Conservation (phyloP, 805 yeast genomes). For the Vanderwaltozyma yarrowii region DNA sequence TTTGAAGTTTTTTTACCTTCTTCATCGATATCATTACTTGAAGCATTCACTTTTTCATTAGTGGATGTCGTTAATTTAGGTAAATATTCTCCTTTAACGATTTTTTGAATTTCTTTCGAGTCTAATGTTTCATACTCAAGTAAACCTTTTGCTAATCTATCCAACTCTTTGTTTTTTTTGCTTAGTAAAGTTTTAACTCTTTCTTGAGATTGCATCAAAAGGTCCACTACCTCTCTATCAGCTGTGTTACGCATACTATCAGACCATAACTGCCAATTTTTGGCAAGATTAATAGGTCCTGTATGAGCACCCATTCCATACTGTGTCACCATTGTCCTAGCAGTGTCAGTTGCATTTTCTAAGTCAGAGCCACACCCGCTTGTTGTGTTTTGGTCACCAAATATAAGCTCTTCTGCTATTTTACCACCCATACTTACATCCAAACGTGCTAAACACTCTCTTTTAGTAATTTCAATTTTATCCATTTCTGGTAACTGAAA, state of each 20-base stretch:
- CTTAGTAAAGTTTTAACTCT: constrained; percentile 60
- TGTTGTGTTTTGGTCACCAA: constrained; percentile 83
- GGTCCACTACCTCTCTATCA: constrained; percentile 65
- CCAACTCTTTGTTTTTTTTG: constrained; percentile 56
- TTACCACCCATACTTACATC: constrained; percentile 99
- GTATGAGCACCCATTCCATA: constrained; percentile 89
- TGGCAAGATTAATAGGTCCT: constrained; percentile 81
- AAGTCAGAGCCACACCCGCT: constrained; percentile 89
- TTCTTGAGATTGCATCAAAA: constrained; percentile 61
- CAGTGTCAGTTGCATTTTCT: constrained; percentile 76
- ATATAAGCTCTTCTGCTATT: constrained; percentile 84
- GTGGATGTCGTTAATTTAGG: background rate
- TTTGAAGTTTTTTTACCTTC: too few relatives aligned
- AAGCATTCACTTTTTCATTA: too few relatives aligned
- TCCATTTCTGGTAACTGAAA: constrained; percentile 97
- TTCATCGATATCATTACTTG: too few relatives aligned
- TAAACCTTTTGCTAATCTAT: constrained; percentile 80
- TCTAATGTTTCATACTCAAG: constrained; percentile 88
- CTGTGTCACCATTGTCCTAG: constrained; percentile 89
- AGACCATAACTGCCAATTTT: constrained; percentile 90
- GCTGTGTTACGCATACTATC: constrained; percentile 43
- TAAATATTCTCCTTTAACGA: constrained; percentile 18
- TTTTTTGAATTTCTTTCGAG: constrained; percentile 74
- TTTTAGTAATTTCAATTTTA: constrained; percentile 80
- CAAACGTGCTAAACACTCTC: constrained; percentile 76